These are phyloP conservation scores for Dicorynia guianensis DNA, from an alignment of 306 rosid species.

Conservation along the genomic window DNA sequence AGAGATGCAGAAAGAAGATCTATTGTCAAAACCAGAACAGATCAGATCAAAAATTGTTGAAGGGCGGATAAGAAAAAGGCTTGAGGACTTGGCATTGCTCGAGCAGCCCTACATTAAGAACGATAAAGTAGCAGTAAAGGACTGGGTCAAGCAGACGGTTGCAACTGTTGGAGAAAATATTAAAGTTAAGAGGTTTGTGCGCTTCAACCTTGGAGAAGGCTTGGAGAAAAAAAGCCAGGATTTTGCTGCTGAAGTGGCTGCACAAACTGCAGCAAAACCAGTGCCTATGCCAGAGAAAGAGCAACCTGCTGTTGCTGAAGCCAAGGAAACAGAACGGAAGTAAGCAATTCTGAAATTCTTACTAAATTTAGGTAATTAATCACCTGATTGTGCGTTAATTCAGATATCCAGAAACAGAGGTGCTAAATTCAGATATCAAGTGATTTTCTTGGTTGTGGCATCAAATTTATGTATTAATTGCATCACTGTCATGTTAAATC, in stretches of 20 bases:
- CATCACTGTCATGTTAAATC: neutral
- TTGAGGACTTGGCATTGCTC: slow-evolving; percentile 88
- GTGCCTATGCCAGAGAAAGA: slow-evolving; percentile 54
- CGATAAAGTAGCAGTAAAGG: slow-evolving; percentile 85
- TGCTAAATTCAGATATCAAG: slow-evolving; percentile 11
- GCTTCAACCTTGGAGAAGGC: slow-evolving; percentile 98
- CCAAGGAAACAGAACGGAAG: slow-evolving; percentile 71
- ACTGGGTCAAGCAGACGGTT: slow-evolving; percentile 91
- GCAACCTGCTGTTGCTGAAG: slow-evolving; percentile 61
- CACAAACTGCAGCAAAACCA: slow-evolving; percentile 86
- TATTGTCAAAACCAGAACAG: slow-evolving; percentile 93
- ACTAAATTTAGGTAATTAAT: slow-evolving; percentile 2
- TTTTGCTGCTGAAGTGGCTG: slow-evolving; percentile 99
- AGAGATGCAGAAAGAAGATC: slow-evolving; percentile 99
- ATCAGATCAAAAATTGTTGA: slow-evolving; percentile 89
- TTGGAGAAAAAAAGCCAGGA: slow-evolving; percentile 96
- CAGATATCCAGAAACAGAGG: neutral
- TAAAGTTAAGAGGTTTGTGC: slow-evolving; percentile 89
- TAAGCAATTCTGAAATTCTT: slow-evolving; percentile 52
- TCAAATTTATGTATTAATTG: slow-evolving; percentile 5
- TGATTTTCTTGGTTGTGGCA: neutral
- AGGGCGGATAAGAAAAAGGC: slow-evolving; percentile 92
- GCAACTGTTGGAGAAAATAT: slow-evolving; percentile 97
- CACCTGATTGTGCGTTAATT: slow-evolving; percentile 20
- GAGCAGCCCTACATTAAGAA: slow-evolving; percentile 96